Conservation (phyloP, 2,329 filamentous ascomycete species). For the Dichotomopilus funicola region DNA sequence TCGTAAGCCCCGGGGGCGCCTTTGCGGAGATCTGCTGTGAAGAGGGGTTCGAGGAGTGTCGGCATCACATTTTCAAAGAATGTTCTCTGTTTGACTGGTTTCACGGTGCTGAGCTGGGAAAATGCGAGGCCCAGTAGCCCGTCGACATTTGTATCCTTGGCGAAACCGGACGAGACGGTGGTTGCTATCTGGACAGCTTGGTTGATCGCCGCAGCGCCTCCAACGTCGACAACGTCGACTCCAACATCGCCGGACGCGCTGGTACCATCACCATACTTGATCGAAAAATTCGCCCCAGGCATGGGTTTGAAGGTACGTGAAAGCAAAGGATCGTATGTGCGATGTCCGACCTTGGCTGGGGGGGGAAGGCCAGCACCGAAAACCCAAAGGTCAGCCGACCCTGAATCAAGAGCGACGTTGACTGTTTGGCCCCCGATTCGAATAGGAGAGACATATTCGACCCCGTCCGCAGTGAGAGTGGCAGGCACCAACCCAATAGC, state of each 20-base stretch:
- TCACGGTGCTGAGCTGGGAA: conserved; percentile 56
- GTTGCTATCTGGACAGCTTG: conserved; percentile 65
- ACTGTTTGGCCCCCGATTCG: conserved; percentile 63
- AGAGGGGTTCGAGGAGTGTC: conserved; percentile 57
- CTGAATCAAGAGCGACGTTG: conserved; percentile 69
- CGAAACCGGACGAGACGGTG: conserved; percentile 50
- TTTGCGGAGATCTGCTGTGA: conserved; percentile 63
- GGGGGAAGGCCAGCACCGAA: conserved; percentile 55
- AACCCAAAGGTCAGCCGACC: conserved; percentile 69
- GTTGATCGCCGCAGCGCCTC: conserved; percentile 52
- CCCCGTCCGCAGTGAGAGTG: conserved; percentile 57
- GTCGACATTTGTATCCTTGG: conserved; percentile 53
- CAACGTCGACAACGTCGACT: conserved; percentile 60
- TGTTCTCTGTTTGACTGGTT: conserved; percentile 58
- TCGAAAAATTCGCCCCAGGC: conserved; percentile 48
- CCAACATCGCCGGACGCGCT: conserved; percentile 58
- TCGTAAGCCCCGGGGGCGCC: conserved; percentile 60
- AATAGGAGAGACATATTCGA: conserved; percentile 64
- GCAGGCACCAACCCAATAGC: conserved; percentile 55
- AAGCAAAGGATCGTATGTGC: conserved; percentile 32
- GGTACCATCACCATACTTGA: conserved; percentile 64
- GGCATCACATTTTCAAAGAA: conserved; percentile 65
- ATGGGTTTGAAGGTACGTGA: conserved; percentile 32
- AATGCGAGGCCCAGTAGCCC: conserved; percentile 67
- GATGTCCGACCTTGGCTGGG: conserved; percentile 42